These are phyloP conservation scores for Alternaria postmessia DNA, from an alignment of 2,329 filamentous ascomycete species.

Conservation along the genomic window DNA sequence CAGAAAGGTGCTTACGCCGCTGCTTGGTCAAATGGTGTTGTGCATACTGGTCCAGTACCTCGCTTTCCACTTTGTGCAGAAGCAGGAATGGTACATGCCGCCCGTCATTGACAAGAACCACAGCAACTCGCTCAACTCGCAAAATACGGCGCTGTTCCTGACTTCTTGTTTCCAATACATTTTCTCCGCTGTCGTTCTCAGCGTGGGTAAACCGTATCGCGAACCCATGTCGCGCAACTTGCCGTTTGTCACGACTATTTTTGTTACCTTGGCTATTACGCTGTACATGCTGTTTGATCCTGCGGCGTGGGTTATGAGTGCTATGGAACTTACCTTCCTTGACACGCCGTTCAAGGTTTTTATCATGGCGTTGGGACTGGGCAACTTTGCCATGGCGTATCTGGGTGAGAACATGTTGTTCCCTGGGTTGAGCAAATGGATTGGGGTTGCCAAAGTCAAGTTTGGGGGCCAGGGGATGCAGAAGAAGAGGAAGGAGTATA, in stretches of 20 bases:
- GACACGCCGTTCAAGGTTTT: constrained; percentile 75
- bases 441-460: constrained; percentile 69
- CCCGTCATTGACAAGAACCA: constrained; percentile 79
- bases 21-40: constrained; percentile 87
- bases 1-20: constrained; percentile 86
- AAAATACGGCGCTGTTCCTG: constrained; percentile 91
- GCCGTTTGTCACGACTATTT: constrained; percentile 83
- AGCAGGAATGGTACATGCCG: constrained; percentile 84
- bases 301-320: constrained; percentile 68
- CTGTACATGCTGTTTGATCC: constrained; percentile 84
- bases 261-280: constrained; percentile 71
- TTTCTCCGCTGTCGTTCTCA: constrained; percentile 85
- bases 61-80: constrained; percentile 76
- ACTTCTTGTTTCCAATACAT: constrained; percentile 96
- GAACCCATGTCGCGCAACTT: constrained; percentile 81
- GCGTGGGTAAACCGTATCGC: constrained; percentile 89
- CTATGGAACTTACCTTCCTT: constrained; percentile 89
- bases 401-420: constrained; percentile 76
- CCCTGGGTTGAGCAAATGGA: constrained; percentile 69
- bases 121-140: constrained; percentile 87
- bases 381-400: constrained; percentile 75
- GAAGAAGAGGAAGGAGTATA: constrained; percentile 89
- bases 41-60: constrained; percentile 79
- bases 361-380: constrained; percentile 72
- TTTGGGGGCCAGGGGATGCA: constrained; percentile 62